Base-by-base conservation (phyloP, 1,284 basidiomycete genomes). In the Agaricales sp. region DNA sequence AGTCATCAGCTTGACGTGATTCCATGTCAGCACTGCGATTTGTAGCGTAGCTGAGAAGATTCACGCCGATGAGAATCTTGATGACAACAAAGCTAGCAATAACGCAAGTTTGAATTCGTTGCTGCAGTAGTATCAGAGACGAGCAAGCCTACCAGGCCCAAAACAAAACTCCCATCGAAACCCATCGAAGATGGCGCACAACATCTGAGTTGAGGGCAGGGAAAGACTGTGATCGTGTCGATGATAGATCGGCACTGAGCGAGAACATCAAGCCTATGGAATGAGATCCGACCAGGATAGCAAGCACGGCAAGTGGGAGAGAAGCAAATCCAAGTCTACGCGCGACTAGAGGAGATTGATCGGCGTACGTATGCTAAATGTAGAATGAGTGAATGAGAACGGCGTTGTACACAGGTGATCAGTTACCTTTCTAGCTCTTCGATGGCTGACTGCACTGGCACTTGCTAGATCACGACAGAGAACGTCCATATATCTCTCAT, bases 401-500 rank as follows among this genome's bases (percentile, higher is more conserved):
- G 16, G 16, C 23, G 41, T 14, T 8, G 43, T 43, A 2, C n/a
- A 49, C 18, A 43, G 24, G 47, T 12, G 3, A 13, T 35, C 47
- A 53, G 66, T 48, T 55, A 87, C 86, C 70, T 91, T 91, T 25
- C 81, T 75, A 3, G 79, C 77, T 23, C 79, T 75, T 23, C 75
- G 71, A 41, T 86, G 71, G 2, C 80, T 78, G 24, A 83, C 71
- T 25, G 80, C 77, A 50, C 87, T 91, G 37, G 82, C 90, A 48
- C 86, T 86, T 1, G 94, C 77, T 11, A 99, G 76, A 63, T 99
- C 96, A 41, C 91, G 85, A 59, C 95, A 98, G 0, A 99, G 76
- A 0, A 99, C 91, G 60, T 99, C 96, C 11, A 87, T 92, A 66
- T 93, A 99, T 11, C 96, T 78, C 53, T 93, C 93, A 57, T 99